Evolutionary conservation across 2,329 filamentous ascomycete species (phyloP).

Genomic region (Verticillium alfalfae): DNA sequence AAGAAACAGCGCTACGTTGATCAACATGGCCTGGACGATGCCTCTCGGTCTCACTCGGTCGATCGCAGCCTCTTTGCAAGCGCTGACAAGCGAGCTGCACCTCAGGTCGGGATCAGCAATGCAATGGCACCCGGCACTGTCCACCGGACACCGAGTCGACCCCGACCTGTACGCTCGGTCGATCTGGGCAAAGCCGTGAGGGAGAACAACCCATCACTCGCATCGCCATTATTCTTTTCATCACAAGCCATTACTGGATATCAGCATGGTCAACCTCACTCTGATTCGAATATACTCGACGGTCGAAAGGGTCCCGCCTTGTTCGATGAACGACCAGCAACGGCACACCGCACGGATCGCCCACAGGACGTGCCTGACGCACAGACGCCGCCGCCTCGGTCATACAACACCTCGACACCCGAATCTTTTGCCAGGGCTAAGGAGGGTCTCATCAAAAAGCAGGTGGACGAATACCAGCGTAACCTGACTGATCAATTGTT

Average conservation of each 20-base stretch:
- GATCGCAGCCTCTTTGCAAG: conserved; percentile 56
- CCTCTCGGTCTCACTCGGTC: conserved; percentile 54
- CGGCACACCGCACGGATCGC: conserved; percentile 37
- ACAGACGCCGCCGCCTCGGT: conserved; percentile 25
- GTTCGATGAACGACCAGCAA: conserved; percentile 39
- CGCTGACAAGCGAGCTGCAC: conserved; percentile 57
- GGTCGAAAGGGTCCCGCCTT: conserved; percentile 25
- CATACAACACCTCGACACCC: conserved; percentile 30
- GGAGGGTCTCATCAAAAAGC: conserved; percentile 23
- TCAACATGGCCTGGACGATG: conserved; percentile 31
- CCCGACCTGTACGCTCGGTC: conserved; percentile 39
- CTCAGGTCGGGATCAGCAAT: conserved; percentile 59
- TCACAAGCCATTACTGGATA: conserved; percentile 31
- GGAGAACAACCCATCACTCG: conserved; percentile 18
- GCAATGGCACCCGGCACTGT: conserved; percentile 56
- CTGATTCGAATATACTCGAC: conserved; percentile 37
- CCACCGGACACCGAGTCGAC: conserved; percentile 32
- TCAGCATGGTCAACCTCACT: conserved; percentile 36
- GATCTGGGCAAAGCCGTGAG: conserved; percentile 25
- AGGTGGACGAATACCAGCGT: conserved; percentile 26
- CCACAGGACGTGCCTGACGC: conserved; percentile 23
- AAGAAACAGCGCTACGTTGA: conserved; percentile 32
- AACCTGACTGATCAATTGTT: conserved; percentile 19
- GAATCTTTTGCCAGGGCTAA: conserved; percentile 32
- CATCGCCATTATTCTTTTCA: conserved; percentile 32